Base-by-base conservation (phyloP, 2,329 filamentous ascomycete genomes). In the Botrytis byssoidea region DNA sequence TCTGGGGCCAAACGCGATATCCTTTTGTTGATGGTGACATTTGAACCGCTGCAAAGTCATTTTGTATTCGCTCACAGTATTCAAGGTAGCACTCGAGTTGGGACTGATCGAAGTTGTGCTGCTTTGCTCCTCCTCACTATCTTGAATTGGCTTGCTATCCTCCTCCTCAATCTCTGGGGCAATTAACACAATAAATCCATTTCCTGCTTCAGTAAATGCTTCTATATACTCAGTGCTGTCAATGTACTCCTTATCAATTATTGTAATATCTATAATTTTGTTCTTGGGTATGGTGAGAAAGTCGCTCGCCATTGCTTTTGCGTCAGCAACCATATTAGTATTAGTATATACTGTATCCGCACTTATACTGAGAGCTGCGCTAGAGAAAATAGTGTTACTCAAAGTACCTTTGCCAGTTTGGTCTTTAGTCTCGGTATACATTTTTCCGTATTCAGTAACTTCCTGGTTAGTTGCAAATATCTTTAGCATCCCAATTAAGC, bases 61-160 rank as follows among this genome's bases (percentile, higher is more conserved):
- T 44, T 12, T 32, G n/a, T 3, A 12, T 4, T 29, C 2, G 40
- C n/a, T 18, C 8, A 4, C 2, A 10, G 3, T 4, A 25, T 48
- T 48, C 10, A 20, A 5, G 46, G 9, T 22, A 25, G 46, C 3
- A 9, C 12, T 25, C 9, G 22, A 25, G 3, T n/a, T n/a, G 10
- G 0, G 10, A 14, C 22, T 14, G 10, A 12, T 12, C 1, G 37
- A 12, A 40, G 37, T 40, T 40, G 37, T 40, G 10, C 37, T 40
- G 1, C 10, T 9, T 40, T 12, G 2, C 37, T 3, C 1, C 10
- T 40, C 10, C 10, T 12, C 2, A 2, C 10, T 12, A 12, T 10
- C 37, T 40, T 40, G 37, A 3, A 40, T 40, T 40, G 46, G 42
- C 42, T 44, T 6, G 14, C 1, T 18, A 1, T 44, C 14, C 42